Evolutionary conservation across 768 basidiomycete species (phyloP), one percentile per base, ranked within the genome.

Genomic region (Leucocoprinus birnbaumii): DNA sequence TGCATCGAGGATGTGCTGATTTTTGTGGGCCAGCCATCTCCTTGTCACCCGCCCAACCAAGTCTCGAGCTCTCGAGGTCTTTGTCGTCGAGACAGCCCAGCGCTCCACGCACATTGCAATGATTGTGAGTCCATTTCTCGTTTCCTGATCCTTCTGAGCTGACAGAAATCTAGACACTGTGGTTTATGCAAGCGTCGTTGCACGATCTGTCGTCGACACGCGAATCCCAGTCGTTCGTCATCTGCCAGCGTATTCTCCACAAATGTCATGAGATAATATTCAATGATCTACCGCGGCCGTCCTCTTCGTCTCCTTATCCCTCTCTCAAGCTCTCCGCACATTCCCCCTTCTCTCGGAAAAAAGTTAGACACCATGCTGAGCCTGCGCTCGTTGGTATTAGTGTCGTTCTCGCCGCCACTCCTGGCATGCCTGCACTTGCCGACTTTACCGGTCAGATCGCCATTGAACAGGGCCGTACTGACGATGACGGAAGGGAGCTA

Each of bases 161-260:
- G 43, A 43, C 16, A 44, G 11, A 44, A 22, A n/a, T 18, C 21
- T 55, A 71, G 70, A 98, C 97, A 0, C 73, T 99, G 43, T 98
- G 96, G 94, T 97, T 95, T 71, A 95, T 98, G 89, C 97, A 98
- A 81, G 92, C 96, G 14, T 85, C 90, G 24, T 77, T 99, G 18
- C 84, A 83, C 55, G 97, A 99, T 69, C 77, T 98, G 7, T 80
- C 86, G 0, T 62, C 70, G 57, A 45, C 70, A 43, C 77, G 84
- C 49, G 80, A 84, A 46, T 86, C 92, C 2, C 80, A 73, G 41
- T 91, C 94, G 0, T 98, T 98, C 71, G 74, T 83, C 46, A 88
- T 96, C 55, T 98, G 97, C 68, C 93, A 95, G 70, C 84, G 96
- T 57, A 84, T 94, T 37, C 74, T 98, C 56, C 91, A 91, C 67